Evolutionary conservation across 768 basidiomycete genomes (phyloP), one percentile per base, ranked within the genome.

Genomic region (Lanmaoa rubissima): DNA sequence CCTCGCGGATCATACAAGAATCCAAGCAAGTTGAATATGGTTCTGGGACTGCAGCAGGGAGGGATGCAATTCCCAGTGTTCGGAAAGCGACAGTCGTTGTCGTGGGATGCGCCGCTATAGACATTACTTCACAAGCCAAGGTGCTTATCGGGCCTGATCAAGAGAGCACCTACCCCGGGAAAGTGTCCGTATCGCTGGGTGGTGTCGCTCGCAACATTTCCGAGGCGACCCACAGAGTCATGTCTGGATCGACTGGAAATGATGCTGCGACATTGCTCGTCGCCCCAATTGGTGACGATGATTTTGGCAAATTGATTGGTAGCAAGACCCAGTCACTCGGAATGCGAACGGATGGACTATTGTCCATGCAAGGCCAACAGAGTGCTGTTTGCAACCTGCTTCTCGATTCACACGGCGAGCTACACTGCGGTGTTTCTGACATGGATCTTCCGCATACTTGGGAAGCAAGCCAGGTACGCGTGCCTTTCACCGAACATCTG

Each of bases 191-290:
- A 39, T 81, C 88, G 0, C 75, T 91, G 6, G 96, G 96, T 1
- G 96, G 96, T 31, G 96, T 99, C 14, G 94, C 83, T 1, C 86
- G 95, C n/a, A 99, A 99, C 69, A 84, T 99, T 42, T 90, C 95
- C 3, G 94, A 98, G 70, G 92, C 94, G 1, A 81, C 93, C 7
- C 86, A 91, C 68, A 83, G 90, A 31, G 70, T 88, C 6, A 67
- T 86, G 57, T 65, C 74, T 42, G 58, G 47, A 39, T 70, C 72
- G 8, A 62, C 73, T 10, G 61, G 65, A 19, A 56, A 53, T 13
- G 54, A 64, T 17, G 31, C 60, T 13, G 72, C 78, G 7, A 78
- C 82, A 1, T 60, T 92, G 13, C 78, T 99, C 40, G 74, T 98
- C 8, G 83, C 94, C 3, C 83, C 88, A 1, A 67, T 96, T 12